phyloP scores from a whole-genome alignment of 176 grass and related monocot genomes.

The Zea luxurians region DNA sequence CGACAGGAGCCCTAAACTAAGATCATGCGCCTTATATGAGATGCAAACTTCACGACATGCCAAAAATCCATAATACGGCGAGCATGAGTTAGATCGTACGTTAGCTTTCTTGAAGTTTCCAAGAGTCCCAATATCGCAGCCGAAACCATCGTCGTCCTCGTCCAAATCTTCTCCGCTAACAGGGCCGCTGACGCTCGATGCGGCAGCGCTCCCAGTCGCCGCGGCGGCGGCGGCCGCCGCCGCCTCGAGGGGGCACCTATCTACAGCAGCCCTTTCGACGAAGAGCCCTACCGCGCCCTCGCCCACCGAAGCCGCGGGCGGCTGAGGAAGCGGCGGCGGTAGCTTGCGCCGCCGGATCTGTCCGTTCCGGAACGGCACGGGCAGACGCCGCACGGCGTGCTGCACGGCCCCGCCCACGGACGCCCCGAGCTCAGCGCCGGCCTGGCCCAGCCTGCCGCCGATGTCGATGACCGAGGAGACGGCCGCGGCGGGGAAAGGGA shows the following conservation, averaged over 20 bases:
- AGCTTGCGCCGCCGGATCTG: conserved; percentile 37
- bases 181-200: conserved; percentile 34
- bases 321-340: not conserved
- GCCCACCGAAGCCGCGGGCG: not conserved
- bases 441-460: conserved; percentile 85
- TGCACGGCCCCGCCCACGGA: conserved; percentile 88
- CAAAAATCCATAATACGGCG: not conserved
- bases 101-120: conserved; percentile 67
- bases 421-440: conserved; percentile 75
- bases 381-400: conserved; percentile 74
- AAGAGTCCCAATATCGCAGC: conserved; percentile 56
- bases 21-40: not conserved
- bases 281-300: conserved; percentile 4
- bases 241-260: conserved; percentile 55
- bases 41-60: not conserved
- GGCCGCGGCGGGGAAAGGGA: conserved; percentile 48
- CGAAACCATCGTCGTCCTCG: conserved; percentile 63
- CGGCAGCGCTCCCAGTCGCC: conserved; percentile 34
- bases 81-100: conserved; percentile 39
- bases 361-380: conserved; percentile 63
- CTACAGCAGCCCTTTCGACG: conserved; percentile 31
- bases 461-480: conserved; percentile 81
- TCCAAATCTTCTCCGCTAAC: conserved; percentile 43
- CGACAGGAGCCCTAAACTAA: not conserved
- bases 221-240: conserved; percentile 40